Base-by-base conservation (phyloP, 2,329 filamentous ascomycete genomes). In the Calonectria pseudoreteaudii region DNA sequence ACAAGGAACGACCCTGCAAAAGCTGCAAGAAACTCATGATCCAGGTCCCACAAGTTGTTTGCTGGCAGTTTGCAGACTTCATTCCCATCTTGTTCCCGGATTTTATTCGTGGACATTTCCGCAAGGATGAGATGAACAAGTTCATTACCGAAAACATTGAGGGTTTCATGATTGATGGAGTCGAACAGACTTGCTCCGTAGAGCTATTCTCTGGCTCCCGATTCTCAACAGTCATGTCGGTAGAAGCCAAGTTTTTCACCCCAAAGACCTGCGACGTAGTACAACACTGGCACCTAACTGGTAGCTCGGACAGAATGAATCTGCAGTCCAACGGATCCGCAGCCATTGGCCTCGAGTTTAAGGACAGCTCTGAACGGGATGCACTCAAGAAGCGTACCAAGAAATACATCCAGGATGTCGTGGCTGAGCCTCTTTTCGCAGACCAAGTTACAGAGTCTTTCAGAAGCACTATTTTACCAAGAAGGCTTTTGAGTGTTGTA, bases 31-130 rank as follows among this genome's bases (percentile, higher is more conserved):
- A 90, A 81, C 85, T 91, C 68, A 85, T 86, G 68, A 80, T 84
- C 2, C 83, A 86, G 65, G 84, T 90, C 18, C 89, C 90, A 2
- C 88, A 90, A 77, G 86, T 89, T 26, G 85, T 91, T 30, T 91
- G 90, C 82, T 91, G 90, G 90, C 89, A 89, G 79, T 91, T 91
- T 73, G 85, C 86, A 50, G 89, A 91, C 79, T 91, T 91, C 73
- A 74, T 88, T 10, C 84, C 85, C 0, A 84, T 88, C 3, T 78
- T 91, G 31, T 91, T 91, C 70, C 90, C 90, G 6, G 83, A 83
- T 11, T 87, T 90, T 70, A 87, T 91, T 44, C 85, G 89, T 9
- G 79, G 79, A 0, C 90, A 91, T 78, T 86, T 91, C 73, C 83
- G 81, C 58, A 88, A 87, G 75, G 88, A 90, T 3, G 85, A 87